phyloP scores from a whole-genome alignment of 345 rosid genomes.

The Litchi chinensis region DNA sequence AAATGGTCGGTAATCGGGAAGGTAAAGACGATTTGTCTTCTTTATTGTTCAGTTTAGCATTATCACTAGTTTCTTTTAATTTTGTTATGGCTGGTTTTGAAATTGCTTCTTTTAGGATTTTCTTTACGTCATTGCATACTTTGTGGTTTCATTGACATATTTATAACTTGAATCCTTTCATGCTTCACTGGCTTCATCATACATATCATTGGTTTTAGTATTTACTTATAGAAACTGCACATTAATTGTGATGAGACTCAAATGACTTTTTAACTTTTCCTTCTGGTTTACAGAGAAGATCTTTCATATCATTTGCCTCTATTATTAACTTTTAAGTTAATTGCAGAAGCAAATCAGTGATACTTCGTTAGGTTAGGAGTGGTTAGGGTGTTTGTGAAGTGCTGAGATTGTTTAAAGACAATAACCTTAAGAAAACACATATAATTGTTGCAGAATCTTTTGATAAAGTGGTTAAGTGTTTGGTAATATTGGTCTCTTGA shows the following conservation, averaged over 20 bases:
- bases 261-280: not conserved
- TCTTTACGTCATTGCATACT: not conserved
- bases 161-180: not conserved
- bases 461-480: not conserved
- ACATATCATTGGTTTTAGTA: not conserved
- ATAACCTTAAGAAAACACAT: not conserved
- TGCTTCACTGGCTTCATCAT: not conserved
- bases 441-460: not conserved
- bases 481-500: slow-evolving; percentile 6
- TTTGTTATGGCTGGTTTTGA: not conserved
- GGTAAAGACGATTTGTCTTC: slow-evolving; percentile 28
- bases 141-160: not conserved
- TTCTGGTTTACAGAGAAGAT: not conserved
- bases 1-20: slow-evolving; percentile 34
- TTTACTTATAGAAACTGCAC: not conserved
- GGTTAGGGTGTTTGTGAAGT: not conserved
- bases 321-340: not conserved
- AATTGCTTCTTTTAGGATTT: not conserved
- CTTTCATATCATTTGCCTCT: not conserved
- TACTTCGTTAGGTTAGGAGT: not conserved
- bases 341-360: not conserved
- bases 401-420: slow-evolving; percentile 3
- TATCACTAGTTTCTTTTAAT: not conserved
- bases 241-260: not conserved
- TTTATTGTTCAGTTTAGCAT: not conserved